Percentiles rank a stretch among this genome's conserved stretches.
These are phyloP conservation scores for Saposhnikovia divaricata DNA, from an alignment of 129 eudicot genomes.

Conservation along the genomic window DNA sequence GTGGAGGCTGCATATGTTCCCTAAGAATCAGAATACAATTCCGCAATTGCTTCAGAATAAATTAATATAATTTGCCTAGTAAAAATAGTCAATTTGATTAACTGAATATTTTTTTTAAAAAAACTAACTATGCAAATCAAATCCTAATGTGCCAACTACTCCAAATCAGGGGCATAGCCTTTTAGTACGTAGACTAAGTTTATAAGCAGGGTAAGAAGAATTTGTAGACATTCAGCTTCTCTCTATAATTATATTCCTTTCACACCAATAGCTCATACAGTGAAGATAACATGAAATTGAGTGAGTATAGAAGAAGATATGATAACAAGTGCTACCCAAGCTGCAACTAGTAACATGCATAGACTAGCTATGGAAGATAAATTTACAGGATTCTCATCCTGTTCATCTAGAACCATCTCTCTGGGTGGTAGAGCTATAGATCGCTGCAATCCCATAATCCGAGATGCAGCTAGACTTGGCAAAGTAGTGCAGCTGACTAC, in stretches of 20 bases:
- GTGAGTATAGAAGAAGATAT: conserved; percentile 25
- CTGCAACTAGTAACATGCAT: conserved; percentile 35
- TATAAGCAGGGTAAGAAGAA: not conserved
- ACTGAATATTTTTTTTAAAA: too few relatives aligned
- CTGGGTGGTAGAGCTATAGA: conserved; percentile 51
- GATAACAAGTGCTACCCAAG: conserved; percentile 39
- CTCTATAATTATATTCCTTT: not conserved
- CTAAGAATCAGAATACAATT: conserved; percentile 8
- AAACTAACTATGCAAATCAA: not conserved
- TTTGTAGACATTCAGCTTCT: not conserved
- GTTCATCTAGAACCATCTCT: conserved; percentile 17
- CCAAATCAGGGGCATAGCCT: not conserved
- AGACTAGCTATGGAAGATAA: conserved; percentile 28
- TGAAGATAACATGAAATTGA: not conserved
- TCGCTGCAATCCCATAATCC: conserved; percentile 84
- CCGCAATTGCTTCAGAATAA: not conserved
- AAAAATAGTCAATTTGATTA: not conserved
- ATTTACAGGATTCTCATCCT: conserved; percentile 10
- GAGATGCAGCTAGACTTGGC: conserved; percentile 42
- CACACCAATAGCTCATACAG: not conserved
- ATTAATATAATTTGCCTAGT: not conserved
- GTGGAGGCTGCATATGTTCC: conserved; percentile 12
- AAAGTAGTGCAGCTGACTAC: conserved; percentile 6
- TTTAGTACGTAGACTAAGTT: not conserved
- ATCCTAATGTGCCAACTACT: not conserved